A percentile compares a stretch with the other conserved stretches of the same genome.
Evolutionary conservation across 108 stramenopile species (phyloP).

Genomic region (Cyclotella kingstonii): DNA sequence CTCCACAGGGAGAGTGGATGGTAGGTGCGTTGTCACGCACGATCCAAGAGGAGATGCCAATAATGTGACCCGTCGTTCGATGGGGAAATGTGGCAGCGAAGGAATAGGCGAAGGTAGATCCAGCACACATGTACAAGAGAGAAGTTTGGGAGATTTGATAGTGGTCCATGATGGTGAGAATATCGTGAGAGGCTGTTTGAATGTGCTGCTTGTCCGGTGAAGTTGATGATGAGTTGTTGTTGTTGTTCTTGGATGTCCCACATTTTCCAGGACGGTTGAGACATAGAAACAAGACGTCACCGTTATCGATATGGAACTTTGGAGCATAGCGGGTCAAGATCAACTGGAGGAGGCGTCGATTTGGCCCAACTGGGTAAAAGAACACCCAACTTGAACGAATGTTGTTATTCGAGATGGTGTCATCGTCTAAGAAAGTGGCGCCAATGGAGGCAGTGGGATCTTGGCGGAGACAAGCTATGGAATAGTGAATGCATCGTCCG

Average conservation of each 20-base stretch:
- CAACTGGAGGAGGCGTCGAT: constrained; percentile 18
- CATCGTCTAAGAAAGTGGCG: not conserved
- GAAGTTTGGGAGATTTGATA: constrained; percentile 11
- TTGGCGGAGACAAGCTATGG: constrained; percentile 18
- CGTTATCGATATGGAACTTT: not conserved
- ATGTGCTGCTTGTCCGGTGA: constrained; percentile 14
- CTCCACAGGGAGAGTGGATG: no score
- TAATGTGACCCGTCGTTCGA: constrained; percentile 30
- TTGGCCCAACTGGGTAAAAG: constrained; percentile 29
- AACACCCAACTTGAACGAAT: constrained; percentile 21
- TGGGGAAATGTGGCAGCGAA: constrained; percentile 15
- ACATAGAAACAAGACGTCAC: constrained; percentile 27
- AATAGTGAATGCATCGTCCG: constrained; percentile 21
- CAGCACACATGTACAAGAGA: constrained; percentile 36
- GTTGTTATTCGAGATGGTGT: not conserved
- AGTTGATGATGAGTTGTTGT: not conserved
- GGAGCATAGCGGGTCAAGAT: constrained; percentile 14
- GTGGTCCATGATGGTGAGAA: constrained; percentile 24
- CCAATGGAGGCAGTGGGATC: not conserved
- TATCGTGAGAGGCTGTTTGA: constrained; percentile 12
- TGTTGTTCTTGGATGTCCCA: constrained; percentile 12
- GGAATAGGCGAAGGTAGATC: constrained; percentile 24
- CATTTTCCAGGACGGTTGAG: constrained; percentile 34
- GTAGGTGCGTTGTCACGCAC: no score
- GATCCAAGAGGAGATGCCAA: constrained; percentile 27